Evolutionary conservation across 768 basidiomycete genomes (phyloP).

Genomic region (Psilocybe subaeruginosa): DNA sequence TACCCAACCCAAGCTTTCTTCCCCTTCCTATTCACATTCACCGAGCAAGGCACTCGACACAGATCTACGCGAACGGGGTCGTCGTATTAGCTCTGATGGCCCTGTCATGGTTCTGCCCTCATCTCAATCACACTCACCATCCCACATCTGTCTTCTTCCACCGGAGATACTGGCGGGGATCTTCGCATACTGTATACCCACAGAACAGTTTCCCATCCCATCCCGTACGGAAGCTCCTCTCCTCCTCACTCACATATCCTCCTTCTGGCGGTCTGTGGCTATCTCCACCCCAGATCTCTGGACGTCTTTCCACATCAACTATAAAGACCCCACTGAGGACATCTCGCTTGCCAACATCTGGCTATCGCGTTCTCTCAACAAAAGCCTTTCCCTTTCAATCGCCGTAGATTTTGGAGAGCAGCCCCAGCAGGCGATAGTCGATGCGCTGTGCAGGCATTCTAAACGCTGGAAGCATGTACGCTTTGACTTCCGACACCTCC

Average conservation of each 20-base stretch:
- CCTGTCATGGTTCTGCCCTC: neutral
- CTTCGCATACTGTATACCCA: constrained; percentile 30
- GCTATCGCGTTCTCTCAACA: constrained; percentile 31
- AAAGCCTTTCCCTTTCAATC: constrained; percentile 30
- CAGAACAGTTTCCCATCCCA: constrained; percentile 28
- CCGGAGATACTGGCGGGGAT: constrained; percentile 33
- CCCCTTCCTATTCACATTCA: constrained; percentile 6
- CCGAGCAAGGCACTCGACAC: constrained; percentile 1
- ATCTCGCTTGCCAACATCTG: constrained; percentile 25
- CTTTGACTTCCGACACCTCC: constrained; percentile 34
- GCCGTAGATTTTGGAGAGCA: constrained; percentile 35
- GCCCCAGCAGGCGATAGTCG: constrained; percentile 32
- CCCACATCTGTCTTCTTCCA: constrained; percentile 27
- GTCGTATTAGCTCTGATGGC: constrained; percentile 9
- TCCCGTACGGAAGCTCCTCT: constrained; percentile 29
- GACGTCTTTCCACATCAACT: constrained; percentile 33
- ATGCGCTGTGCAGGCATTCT: constrained; percentile 30
- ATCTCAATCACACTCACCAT: constrained; percentile 4
- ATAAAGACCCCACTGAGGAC: constrained; percentile 30
- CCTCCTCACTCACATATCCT: constrained; percentile 30
- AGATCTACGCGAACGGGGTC: constrained; percentile 10
- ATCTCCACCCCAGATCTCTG: constrained; percentile 31
- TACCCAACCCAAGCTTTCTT: constrained; percentile 2
- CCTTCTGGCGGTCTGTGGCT: constrained; percentile 29
- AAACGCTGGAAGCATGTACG: constrained; percentile 33